These are phyloP conservation scores for Salix caprea DNA, from an alignment of 345 rosid genomes.

Conservation along the genomic window DNA sequence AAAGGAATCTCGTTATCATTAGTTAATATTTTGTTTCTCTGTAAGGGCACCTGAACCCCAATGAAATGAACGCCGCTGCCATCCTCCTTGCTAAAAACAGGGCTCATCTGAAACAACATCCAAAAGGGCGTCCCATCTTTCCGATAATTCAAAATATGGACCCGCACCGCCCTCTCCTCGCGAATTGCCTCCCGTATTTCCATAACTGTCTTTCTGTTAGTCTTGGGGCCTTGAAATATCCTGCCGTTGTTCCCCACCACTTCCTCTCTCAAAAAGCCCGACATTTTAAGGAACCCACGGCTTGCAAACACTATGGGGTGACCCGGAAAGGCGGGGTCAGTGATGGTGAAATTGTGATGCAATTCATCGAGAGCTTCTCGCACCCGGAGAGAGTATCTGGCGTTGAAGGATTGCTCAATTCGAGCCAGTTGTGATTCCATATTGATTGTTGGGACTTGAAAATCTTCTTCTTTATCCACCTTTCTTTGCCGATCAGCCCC, in stretches of 20 bases:
- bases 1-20: slow-evolving; percentile 41
- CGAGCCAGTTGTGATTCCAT: slow-evolving; percentile 59
- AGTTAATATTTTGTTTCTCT: slow-evolving; percentile 21
- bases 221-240: slow-evolving; percentile 72
- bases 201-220: slow-evolving; percentile 65
- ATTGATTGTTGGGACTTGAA: slow-evolving; percentile 19
- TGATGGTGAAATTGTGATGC: slow-evolving; percentile 74
- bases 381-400: slow-evolving; percentile 50
- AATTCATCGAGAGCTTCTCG: slow-evolving; percentile 69
- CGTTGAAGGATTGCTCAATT: slow-evolving; percentile 45
- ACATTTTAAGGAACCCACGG: slow-evolving; percentile 66
- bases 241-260: slow-evolving; percentile 79
- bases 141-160: slow-evolving; percentile 67
- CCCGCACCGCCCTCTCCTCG: slow-evolving; percentile 56
- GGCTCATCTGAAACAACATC: slow-evolving; percentile 76
- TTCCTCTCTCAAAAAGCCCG: slow-evolving; percentile 59
- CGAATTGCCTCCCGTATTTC: slow-evolving; percentile 83
- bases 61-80: slow-evolving; percentile 69
- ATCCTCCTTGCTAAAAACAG: slow-evolving; percentile 55
- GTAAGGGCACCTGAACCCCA: slow-evolving; percentile 82
- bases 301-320: slow-evolving; percentile 94
- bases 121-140: slow-evolving; percentile 91
- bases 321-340: slow-evolving; percentile 74
- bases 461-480: slow-evolving; percentile 4
- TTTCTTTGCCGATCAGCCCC: slow-evolving; percentile 15